Base-by-base conservation (phyloP, 2,329 filamentous ascomycete species). In the Aspergillus melleus region DNA sequence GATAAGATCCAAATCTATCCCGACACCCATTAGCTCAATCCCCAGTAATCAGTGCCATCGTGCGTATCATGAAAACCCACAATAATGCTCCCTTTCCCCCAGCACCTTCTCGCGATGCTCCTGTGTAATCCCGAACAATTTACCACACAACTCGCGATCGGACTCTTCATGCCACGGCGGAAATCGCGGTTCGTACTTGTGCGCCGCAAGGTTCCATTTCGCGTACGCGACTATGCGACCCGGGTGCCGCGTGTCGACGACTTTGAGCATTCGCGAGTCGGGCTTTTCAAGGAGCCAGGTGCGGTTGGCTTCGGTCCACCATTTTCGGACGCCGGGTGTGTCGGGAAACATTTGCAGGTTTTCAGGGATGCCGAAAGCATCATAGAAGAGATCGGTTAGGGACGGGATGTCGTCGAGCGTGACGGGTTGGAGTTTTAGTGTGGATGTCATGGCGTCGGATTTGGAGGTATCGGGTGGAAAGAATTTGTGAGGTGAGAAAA, bases 131-230 rank as follows among this genome's bases (percentile, higher is more conserved):
- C 44, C 51, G 19, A 72, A 68, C 11, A 73, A 63, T 1, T 16
- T 30, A 22, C 66, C 61, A 44, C 66, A 68, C 19, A 55, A 59
- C 2, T 56, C 54, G 3, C 32, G 42, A 26, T 68, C 59, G 52
- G 60, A 62, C 2, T 70, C 68, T 4, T 60, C 54, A 59, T 67
- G 63, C 70, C 70, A 74, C 26, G 70, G 63, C 6, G 70, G 68
- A 54, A 66, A 74, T 9, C 71, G 69, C 30, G 29, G 42, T 4
- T 69, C 71, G 12, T 71, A 66, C 32, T 70, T 62, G 9, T 69
- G 50, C 59, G 61, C 66, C 24, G 66, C 54, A 16, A 68, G 30
- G 49, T 72, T 70, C 72, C 71, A 74, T 61, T 72, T 72, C 16
- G 63, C 72, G 39, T 66, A 74, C 12, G 72, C 68, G 42, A 64